Base-by-base conservation (phyloP, 495 filamentous ascomycete genomes). In the Daldinia caldariorum region DNA sequence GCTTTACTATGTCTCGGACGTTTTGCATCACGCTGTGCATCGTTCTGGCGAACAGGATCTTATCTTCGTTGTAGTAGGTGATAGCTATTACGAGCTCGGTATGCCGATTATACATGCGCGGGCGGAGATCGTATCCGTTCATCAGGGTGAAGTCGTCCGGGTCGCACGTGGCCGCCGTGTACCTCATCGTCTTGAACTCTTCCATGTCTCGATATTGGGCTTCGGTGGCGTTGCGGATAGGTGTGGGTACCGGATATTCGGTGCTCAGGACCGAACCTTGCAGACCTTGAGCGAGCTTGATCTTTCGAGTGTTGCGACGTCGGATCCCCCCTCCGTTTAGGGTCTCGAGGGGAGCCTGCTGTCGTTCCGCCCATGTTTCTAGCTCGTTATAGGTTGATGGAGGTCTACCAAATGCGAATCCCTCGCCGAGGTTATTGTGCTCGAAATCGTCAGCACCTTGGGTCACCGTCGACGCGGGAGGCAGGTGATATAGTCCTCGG, bases 61-160 rank as follows among this genome's bases (percentile, higher is more conserved):
- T 99, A 81, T 99, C 95, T 83, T 99, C 95, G 81, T 98, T 98
- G 82, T 98, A 99, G 83, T 97, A 97, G 55, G 95, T 99, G 73
- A 99, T 95, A 67, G 95, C 95, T 74, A 99, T 97, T 51, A 97
- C 83, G 26, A 99, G 85, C 80, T 99, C 95, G 2, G 95, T 99
- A 77, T 97, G 94, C 58, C 95, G 87, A 85, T 99, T 99, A 81
- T 98, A 99, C 94, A 98, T 99, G 56, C 94, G 90, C 13, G 96
- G 93, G 26, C 95, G 91, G 54, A 99, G 87, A 82, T 98, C 97
- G 86, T 98, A 99, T 74, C 95, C 95, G 79, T 98, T 98, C 85
- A 97, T 96, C 29, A 99, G 86, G 16, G 95, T 99, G 79, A 98
- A 99, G 72, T 99, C 95, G 77, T 96, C 94, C 43, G 95, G 95